Evolutionary conservation across 192 early-diverging fungal species (phyloP), one percentile per base, ranked within the genome.

Genomic region (Diversispora eburnea): DNA sequence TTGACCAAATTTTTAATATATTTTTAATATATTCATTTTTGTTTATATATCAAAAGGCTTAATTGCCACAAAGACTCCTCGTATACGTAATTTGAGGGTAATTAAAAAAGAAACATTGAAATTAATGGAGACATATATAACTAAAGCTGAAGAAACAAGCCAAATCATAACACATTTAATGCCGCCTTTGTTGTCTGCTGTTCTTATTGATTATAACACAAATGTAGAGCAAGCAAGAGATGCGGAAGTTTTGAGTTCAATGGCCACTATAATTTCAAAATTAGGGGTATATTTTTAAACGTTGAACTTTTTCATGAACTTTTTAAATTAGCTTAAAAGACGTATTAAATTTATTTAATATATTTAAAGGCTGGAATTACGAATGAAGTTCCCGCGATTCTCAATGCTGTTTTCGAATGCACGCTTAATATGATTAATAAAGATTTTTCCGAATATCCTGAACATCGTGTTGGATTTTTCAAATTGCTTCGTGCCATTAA

Each of bases 361-460:
- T 42, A 68, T 45, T 61, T 55, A 10, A 12, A 92, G 88, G 80
- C 81, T 25, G 77, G 92, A 73, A 88, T 99, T 79, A 89, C 90
- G 3, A 91, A 93, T 72, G 89, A 91, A 77, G 88, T 99, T 61
- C 89, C 90, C 13, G 77, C 84, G 46, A 93, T 99, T 75, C 84
- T 99, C 58, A 93, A 95, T 70, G 92, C 92, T 2, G 92, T 97
- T 59, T 99, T 99, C 75, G 95, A 96, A 79, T 91, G 91, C 77
- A 99, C 98, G 0, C 81, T 99, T 78, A 92, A 92, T 83, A 99
- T 99, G 98, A 99, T 99, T 81, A 98, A 94, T 87, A 97, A 97
- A 81, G 94, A 99, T 84, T 96, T 98, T 85, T 87, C 94, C 25
- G 95, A 97, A 77, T 97, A 90, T 81, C 98, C 98, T 17, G 96